phyloP scores from a whole-genome alignment of 2,329 filamentous ascomycete genomes.

The Xylariaceae sp. region DNA sequence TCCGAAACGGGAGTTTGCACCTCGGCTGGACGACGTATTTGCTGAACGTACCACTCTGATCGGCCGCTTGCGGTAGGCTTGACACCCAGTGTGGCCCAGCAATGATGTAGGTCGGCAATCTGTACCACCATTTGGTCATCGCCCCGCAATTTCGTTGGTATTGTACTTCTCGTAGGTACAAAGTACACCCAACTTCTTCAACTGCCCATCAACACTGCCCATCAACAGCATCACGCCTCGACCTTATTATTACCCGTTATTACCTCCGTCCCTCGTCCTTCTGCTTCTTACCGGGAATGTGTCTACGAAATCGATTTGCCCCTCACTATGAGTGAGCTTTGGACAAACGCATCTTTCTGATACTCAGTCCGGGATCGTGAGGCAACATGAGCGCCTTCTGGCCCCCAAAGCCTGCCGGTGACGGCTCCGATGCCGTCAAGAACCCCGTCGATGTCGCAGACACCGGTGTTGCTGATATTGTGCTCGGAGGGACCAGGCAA shows the following conservation, averaged over 20 bases:
- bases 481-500: slow-evolving; percentile 18
- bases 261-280: neutral
- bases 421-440: slow-evolving; percentile 29
- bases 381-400: slow-evolving; percentile 43
- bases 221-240: neutral
- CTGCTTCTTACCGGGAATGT: neutral
- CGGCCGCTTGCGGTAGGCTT: too few relatives aligned
- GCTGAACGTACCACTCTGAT: too few relatives aligned
- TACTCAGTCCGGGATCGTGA: slow-evolving; percentile 22
- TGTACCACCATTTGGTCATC: too few relatives aligned
- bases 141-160: too few relatives aligned
- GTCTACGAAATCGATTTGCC: slow-evolving; percentile 1
- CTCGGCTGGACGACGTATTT: too few relatives aligned
- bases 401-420: slow-evolving; percentile 35
- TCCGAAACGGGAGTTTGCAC: neutral
- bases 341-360: slow-evolving; percentile 13
- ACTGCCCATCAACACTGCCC: too few relatives aligned
- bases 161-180: too few relatives aligned
- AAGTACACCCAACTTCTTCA: too few relatives aligned
- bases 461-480: slow-evolving; percentile 30
- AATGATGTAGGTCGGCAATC: too few relatives aligned
- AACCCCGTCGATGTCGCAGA: slow-evolving; percentile 30
- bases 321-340: slow-evolving; percentile 25
- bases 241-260: neutral
- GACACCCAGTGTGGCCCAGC: too few relatives aligned